phyloP scores from a whole-genome alignment of 345 rosid genomes.

The Pistacia vera region DNA sequence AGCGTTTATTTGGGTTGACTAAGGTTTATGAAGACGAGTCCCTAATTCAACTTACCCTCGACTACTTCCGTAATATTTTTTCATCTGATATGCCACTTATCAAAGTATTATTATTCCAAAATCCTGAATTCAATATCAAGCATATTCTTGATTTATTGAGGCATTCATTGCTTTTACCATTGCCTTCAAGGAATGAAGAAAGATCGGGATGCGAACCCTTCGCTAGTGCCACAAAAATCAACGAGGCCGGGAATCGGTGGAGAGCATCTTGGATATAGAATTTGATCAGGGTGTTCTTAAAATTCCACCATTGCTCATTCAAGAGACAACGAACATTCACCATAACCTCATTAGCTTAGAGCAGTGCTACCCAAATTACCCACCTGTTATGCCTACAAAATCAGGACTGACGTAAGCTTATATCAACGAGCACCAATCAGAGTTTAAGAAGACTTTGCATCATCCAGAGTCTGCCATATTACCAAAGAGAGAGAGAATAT shows the following conservation, averaged over 20 bases:
- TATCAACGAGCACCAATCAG: no score
- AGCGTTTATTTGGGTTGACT: slow-evolving; percentile 21
- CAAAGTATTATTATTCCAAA: not conserved
- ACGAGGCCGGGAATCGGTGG: slow-evolving; percentile 12
- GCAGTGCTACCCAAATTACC: slow-evolving; percentile 9
- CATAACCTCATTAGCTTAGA: slow-evolving; percentile 21
- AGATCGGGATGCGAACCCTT: slow-evolving; percentile 11
- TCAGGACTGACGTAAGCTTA: no score
- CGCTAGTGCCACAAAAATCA: slow-evolving; percentile 10
- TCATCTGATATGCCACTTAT: not conserved
- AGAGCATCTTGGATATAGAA: slow-evolving; percentile 22
- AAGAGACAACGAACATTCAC: slow-evolving; percentile 17
- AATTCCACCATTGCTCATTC: slow-evolving; percentile 18
- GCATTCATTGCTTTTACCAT: slow-evolving; percentile 14
- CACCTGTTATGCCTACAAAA: not conserved
- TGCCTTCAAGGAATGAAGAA: not conserved
- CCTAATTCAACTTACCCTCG: slow-evolving; percentile 17
- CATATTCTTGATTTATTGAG: slow-evolving; percentile 32
- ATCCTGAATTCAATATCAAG: slow-evolving; percentile 17
- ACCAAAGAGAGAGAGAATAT: no score
- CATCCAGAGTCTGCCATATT: no score
- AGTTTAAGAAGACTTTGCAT: no score
- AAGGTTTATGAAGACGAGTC: not conserved
- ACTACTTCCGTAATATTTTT: slow-evolving; percentile 18
- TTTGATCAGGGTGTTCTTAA: slow-evolving; percentile 9